Base-by-base conservation (phyloP, 2,329 filamentous ascomycete genomes). In the Calonectria pseudoreteaudii region DNA sequence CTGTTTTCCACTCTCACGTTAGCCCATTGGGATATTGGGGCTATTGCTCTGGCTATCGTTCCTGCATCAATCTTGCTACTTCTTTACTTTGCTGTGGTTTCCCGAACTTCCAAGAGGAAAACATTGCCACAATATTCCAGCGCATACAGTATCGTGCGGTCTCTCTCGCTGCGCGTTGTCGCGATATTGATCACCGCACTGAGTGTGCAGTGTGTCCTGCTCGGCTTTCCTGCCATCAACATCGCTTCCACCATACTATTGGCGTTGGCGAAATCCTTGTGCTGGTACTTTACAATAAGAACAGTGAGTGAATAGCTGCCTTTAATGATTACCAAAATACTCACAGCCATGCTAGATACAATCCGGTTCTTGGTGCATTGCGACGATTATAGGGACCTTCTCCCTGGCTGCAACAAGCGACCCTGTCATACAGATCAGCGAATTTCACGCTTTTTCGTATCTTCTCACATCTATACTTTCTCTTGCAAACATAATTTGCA, bases 251-350 rank as follows among this genome's bases (percentile, higher is more conserved):
- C 62, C 7, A 13, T 53, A 10, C 30, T 75, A 0, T 49, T 84
- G 2, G 84, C 81, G 0, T 28, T 81, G 0, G 58, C 75, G 0
- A 87, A 86, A 28, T 81, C 82, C 0, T 70, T 68, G 0, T 77
- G 80, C 2, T 87, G 85, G 85, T 84, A 80, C 68, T 86, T 83
- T 34, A 77, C 76, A 0, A 80, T 83, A 4, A 79, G 81, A 53
- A 74, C 80, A 10, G 84, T 87, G 76, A 7, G 82, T 76, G 76
- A 7, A 82, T 76, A 3, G 8, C 4, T 10, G 13, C 16, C 8
- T 16, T 30, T 20, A 1, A 2, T 6, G 6, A 18, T 9, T 9
- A 1, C 10, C 3, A 28, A 16, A 28, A 20, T 62, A 3, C 36
- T 62, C 23, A 62, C 20, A 3, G 20, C 18, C 1, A 10, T 7